Conservation (phyloP, 352 stramenopile species). For the Globisporangium recalcitrans region DNA sequence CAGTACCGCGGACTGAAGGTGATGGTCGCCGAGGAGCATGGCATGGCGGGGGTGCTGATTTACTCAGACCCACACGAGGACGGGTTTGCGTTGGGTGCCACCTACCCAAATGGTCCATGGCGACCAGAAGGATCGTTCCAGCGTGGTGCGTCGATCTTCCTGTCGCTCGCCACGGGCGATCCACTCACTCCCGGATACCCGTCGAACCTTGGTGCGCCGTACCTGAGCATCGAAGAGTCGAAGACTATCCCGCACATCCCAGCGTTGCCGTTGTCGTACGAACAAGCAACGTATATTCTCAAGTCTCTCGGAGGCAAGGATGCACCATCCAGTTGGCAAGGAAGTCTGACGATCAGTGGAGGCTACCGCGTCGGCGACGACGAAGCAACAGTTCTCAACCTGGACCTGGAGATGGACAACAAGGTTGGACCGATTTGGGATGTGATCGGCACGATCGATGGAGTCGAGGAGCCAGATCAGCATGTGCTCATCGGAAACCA, state of each 20-base stretch:
- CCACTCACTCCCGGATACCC: conserved; percentile 47
- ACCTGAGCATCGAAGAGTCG: conserved; percentile 36
- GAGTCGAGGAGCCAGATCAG: conserved; percentile 48
- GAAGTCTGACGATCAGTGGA: conserved; percentile 42
- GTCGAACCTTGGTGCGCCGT: conserved; percentile 35
- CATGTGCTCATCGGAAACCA: conserved; percentile 90
- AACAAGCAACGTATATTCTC: conserved; percentile 75
- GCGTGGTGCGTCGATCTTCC: conserved; percentile 81
- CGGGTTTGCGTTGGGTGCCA: conserved; percentile 50
- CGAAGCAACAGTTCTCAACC: conserved; percentile 45
- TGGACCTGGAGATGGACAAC: conserved; percentile 79
- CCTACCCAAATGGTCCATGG: conserved; percentile 82
- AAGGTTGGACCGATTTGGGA: conserved; percentile 79
- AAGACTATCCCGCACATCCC: conserved; percentile 64
- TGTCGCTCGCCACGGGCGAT: conserved; percentile 70
- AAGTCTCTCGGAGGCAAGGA: conserved; percentile 48
- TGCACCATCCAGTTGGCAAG: conserved; percentile 53
- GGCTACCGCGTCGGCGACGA: conserved; percentile 79
- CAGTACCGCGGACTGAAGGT: conserved; percentile 77
- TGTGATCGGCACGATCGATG: conserved; percentile 81
- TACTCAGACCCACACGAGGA: conserved; percentile 88
- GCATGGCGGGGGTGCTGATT: conserved; percentile 77
- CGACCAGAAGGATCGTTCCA: conserved; percentile 74
- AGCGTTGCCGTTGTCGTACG: conserved; percentile 70
- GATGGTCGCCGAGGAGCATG: conserved; percentile 72